These are phyloP conservation scores for Euryodendron excelsum DNA, from an alignment of 148 eudicot species.

Conservation along the genomic window DNA sequence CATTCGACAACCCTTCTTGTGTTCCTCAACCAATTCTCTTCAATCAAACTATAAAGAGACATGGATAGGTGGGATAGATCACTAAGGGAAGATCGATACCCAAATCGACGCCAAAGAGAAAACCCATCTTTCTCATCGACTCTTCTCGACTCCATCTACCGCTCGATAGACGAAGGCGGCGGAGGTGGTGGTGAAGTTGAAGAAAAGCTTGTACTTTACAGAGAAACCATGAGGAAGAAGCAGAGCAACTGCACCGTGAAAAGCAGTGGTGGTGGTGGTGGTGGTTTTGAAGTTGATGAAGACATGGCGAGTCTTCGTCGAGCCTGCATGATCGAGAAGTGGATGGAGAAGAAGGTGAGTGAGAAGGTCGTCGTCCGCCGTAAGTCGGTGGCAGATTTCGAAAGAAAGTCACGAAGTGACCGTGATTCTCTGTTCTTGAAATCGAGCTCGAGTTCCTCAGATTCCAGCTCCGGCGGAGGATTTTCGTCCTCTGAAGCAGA, in stretches of 20 bases:
- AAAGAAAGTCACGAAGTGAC: not conserved
- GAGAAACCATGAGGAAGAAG: constrained; percentile 31
- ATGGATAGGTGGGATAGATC: constrained; percentile 9
- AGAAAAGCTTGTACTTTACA: constrained; percentile 24
- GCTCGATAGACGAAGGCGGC: constrained; percentile 64
- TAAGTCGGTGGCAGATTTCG: constrained; percentile 23
- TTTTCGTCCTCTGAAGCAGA: constrained; percentile 45
- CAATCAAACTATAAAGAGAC: not conserved
- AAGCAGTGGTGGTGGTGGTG: too few species aligned
- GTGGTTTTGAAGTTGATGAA: constrained; percentile 13
- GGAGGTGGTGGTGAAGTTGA: not conserved
- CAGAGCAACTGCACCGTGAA: constrained; percentile 10
- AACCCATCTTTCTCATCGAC: constrained; percentile 75
- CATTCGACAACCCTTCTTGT: constrained; percentile 7
- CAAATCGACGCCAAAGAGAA: constrained; percentile 13
- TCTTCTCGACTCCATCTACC: constrained; percentile 80
- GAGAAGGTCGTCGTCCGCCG: constrained; percentile 27
- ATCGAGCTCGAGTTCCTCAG: constrained; percentile 55
- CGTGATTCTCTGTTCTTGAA: constrained; percentile 13
- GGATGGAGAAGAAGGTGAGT: constrained; percentile 49
- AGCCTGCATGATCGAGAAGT: constrained; percentile 43
- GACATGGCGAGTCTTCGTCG: constrained; percentile 23
- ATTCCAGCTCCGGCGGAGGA: constrained; percentile 46
- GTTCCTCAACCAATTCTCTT: constrained; percentile 9
- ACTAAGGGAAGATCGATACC: constrained; percentile 6